Base-by-base conservation (phyloP, 2,329 filamentous ascomycete genomes). In the Leptodontidium sp. region DNA sequence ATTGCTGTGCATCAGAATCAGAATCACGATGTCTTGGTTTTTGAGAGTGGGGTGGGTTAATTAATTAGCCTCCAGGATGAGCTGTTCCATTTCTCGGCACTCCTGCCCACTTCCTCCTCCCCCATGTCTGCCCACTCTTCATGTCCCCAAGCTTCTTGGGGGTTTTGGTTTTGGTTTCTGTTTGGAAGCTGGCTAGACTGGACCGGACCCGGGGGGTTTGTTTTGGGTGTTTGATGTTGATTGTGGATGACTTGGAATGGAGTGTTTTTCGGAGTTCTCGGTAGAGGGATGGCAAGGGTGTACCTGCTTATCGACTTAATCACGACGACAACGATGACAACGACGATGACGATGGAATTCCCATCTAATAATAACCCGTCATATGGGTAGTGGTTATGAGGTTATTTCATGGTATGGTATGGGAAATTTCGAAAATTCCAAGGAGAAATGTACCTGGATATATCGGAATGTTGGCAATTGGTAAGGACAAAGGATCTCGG, bases 1-100 rank as follows among this genome's bases (percentile, higher is more conserved):
- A 21, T 78, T 80, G 26, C n/a, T 4, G 45, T 49, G 21, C 21
- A 4, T 49, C 14, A 35, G 4, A 9, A 4, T 4, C 32, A 35
- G 32, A 4, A 7, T 49, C 45, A 15, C n/a, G 45, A 49, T 49
- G 14, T 49, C 12, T 15, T 15, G 21, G 21, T 49, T 21, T 5
- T 49, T 15, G 45, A 49, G n/a, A 49, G 45, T 49, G 45, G 45
- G 45, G 45, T 49, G 12, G n/a, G 45, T 49, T 15, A 21, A 49
- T 4, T 49, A 35, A 35, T 35, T 4, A 9, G 4, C 5, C 32
- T 9, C 32, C 32, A 35, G 32, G 32, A 35, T 35, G 32, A 35
- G 21, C 21, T 35, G 4, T 4, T 5, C 32, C 32, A 5, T 4
- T 35, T 35, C 32, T 35, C 9, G 32, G 32, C 32, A 35, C 32